Percentiles rank a stretch among this genome's conserved stretches.
Conservation (phyloP, 2,329 filamentous ascomycete genomes). For the Paracoccidioides lutzii region DNA sequence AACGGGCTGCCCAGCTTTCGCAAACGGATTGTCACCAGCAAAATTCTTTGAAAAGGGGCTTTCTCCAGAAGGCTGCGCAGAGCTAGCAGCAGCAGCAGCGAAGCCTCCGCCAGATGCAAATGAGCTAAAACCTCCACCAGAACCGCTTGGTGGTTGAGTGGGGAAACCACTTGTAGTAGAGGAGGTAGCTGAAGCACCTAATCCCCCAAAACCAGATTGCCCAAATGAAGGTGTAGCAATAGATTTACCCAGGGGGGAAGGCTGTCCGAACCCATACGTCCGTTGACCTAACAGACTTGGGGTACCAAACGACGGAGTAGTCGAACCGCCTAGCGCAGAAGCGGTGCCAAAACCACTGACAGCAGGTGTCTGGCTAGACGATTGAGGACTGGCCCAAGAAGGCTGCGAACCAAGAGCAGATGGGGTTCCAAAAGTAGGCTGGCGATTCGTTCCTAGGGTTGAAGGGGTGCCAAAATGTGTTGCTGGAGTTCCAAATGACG, state of each 20-base stretch:
- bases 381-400: conserved; percentile 13
- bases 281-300: conserved; percentile 21
- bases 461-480: conserved; percentile 13
- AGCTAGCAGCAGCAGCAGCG: conserved; percentile 2
- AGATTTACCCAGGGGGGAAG: conserved; percentile 10
- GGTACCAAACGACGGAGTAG: conserved; percentile 23
- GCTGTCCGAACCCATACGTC: conserved; percentile 22
- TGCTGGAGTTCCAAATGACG: conserved; percentile 13
- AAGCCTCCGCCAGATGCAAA: conserved; percentile 1
- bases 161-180: conserved; percentile 8
- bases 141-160: conserved; percentile 4
- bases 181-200: conserved; percentile 11
- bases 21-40: conserved; percentile 17
- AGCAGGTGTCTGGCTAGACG: conserved; percentile 1
- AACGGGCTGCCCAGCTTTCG: conserved; percentile 18
- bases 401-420: conserved; percentile 15
- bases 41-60: conserved; percentile 19
- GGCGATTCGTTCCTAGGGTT: conserved; percentile 4
- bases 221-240: conserved; percentile 5
- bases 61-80: conserved; percentile 5
- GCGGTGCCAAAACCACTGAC: conserved; percentile 23
- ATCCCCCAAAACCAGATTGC: background rate
- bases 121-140: conserved; percentile 3
- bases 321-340: conserved; percentile 14
- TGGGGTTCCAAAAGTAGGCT: conserved; percentile 15